A percentile compares a stretch with the other conserved stretches of the same genome.
Evolutionary conservation across 2,329 filamentous ascomycete species (phyloP).

Genomic region (Balansia obtecta): DNA sequence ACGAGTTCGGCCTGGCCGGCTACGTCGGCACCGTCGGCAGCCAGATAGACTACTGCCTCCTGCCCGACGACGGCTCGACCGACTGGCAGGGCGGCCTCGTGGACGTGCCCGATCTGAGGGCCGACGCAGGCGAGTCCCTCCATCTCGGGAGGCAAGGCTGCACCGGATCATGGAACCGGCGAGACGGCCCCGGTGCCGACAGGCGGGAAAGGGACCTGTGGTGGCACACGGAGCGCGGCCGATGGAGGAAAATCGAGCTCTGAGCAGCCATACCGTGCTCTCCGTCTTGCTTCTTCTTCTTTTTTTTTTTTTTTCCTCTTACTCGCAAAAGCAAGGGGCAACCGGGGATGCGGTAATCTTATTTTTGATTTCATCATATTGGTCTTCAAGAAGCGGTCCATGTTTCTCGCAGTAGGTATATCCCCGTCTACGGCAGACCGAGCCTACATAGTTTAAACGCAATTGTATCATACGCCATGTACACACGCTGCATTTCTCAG

Average conservation of each 20-base stretch:
- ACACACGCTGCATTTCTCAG: no score
- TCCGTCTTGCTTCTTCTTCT: constrained; percentile 7
- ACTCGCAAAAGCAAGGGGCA: no score
- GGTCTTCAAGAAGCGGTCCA: no score
- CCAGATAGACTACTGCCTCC: constrained; percentile 46
- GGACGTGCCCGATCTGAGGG: constrained; percentile 37
- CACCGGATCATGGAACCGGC: constrained; percentile 33
- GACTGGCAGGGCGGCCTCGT: constrained; percentile 46
- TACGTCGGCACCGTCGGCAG: constrained; percentile 51
- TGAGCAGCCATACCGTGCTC: no score
- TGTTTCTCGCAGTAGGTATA: no score
- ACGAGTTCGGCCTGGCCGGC: constrained; percentile 43
- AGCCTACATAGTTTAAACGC: no score
- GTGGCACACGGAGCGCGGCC: constrained; percentile 37
- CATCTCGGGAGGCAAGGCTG: constrained; percentile 26
- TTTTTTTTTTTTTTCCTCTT: constrained; percentile 7
- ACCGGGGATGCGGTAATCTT: no score
- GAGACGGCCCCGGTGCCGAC: constrained; percentile 24
- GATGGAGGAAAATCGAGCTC: constrained; percentile 24
- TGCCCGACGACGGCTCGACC: constrained; percentile 41
- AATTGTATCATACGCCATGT: no score
- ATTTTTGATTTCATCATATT: no score
- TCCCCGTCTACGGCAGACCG: no score
- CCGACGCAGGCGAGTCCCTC: constrained; percentile 33
- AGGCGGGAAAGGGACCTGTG: constrained; percentile 36